These are phyloP conservation scores for Geotrichum candidum DNA, from an alignment of 1,139 yeast species.

Conservation along the genomic window DNA sequence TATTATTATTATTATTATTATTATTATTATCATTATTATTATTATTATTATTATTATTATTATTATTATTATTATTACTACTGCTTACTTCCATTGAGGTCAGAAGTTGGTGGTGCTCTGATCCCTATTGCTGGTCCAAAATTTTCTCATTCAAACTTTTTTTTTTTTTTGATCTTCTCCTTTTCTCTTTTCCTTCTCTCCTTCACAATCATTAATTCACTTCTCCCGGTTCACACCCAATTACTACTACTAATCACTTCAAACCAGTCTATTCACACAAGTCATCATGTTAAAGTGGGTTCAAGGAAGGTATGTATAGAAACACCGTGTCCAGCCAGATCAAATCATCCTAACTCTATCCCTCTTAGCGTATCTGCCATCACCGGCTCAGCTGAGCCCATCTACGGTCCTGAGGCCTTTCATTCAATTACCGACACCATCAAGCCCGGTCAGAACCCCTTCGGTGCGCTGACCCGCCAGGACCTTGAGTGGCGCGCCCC, in stretches of 20 bases:
- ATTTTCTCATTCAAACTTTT: no score
- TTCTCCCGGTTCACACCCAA: no score
- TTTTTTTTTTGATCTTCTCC: no score
- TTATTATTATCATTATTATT: no score
- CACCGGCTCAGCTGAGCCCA: constrained; percentile 96
- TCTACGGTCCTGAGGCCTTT: constrained; percentile 87
- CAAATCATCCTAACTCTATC: neutral
- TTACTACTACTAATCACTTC: neutral
- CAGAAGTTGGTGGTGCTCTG: no score
- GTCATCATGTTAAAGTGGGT: constrained; percentile 71
- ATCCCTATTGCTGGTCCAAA: no score
- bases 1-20: no score
- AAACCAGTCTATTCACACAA: neutral
- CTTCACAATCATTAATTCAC: no score
- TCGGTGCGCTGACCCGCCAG: constrained; percentile 47
- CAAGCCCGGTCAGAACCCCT: constrained; percentile 46
- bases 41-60: no score
- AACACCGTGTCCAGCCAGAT: neutral
- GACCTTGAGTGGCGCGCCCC: constrained; percentile 79
- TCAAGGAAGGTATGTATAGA: constrained; percentile 49
- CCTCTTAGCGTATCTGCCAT: constrained; percentile 61
- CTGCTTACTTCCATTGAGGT: no score
- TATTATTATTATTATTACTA: no score
- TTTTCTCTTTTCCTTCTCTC: no score
- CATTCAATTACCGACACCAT: constrained; percentile 70